Conservation (phyloP, 306 rosid species). For the Canavalia gladiata region DNA sequence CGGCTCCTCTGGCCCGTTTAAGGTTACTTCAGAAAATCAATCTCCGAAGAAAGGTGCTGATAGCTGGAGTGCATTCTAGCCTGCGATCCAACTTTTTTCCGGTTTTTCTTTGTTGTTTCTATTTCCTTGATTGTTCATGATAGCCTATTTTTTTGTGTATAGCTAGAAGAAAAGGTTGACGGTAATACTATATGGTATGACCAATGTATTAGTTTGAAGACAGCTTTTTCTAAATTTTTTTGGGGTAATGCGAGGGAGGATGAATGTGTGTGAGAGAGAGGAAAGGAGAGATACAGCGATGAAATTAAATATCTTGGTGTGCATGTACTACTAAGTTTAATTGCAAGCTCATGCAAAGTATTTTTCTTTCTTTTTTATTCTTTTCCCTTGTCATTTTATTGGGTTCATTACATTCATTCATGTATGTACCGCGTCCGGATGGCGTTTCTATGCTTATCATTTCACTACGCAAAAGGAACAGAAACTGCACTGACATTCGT, state of each 20-base stretch:
- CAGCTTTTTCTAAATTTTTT: constrained; percentile 6
- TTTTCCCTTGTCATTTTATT: not conserved
- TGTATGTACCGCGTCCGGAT: not conserved
- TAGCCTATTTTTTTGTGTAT: constrained; percentile 75
- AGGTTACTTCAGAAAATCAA: constrained; percentile 76
- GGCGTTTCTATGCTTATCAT: not conserved
- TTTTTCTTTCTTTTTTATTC: not conserved
- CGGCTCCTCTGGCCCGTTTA: constrained; percentile 89
- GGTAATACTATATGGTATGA: constrained; percentile 51
- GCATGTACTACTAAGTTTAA: constrained; percentile 46
- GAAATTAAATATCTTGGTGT: constrained; percentile 37
- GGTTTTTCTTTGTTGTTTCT: constrained; percentile 50
- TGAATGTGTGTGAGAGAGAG: not conserved
- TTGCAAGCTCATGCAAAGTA: constrained; percentile 20
- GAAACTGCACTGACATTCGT: not conserved
- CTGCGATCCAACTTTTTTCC: constrained; percentile 32
- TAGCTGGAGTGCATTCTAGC: constrained; percentile 87
- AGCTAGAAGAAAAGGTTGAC: constrained; percentile 61
- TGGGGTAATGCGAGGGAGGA: constrained; percentile 34
- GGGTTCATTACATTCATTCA: not conserved
- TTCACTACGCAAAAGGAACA: not conserved
- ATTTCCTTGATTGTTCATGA: constrained; percentile 53
- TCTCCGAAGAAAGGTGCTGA: constrained; percentile 79
- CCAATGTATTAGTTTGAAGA: constrained; percentile 57
- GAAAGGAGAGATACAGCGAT: constrained; percentile 18